These are phyloP conservation scores for Fallopia convolvulus DNA, from an alignment of 148 eudicot species.

Conservation along the genomic window DNA sequence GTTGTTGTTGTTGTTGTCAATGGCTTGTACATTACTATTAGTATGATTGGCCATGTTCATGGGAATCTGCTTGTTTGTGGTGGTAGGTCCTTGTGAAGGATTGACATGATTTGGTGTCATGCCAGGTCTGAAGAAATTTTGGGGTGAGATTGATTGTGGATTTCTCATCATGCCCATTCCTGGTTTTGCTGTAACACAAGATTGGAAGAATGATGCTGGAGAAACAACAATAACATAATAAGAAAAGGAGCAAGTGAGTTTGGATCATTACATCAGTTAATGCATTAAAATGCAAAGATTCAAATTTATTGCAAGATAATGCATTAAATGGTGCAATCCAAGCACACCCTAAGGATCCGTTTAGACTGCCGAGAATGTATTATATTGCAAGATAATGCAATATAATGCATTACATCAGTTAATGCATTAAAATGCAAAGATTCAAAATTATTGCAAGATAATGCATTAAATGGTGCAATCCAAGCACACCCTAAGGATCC, in stretches of 20 bases:
- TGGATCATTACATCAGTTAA: no score
- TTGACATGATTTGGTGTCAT: constrained; percentile 10
- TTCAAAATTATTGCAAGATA: no score
- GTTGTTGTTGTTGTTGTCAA: background rate
- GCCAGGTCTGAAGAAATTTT: constrained; percentile 27
- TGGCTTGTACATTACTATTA: background rate
- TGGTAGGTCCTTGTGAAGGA: background rate
- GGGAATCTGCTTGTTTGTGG: background rate
- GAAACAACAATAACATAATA: background rate
- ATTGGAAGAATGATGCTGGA: background rate
- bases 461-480: no score
- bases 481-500: no score
- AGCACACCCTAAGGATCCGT: no score
- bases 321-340: no score
- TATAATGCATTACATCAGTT: no score
- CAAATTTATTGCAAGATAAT: no score
- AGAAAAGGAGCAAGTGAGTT: background rate
- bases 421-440: no score
- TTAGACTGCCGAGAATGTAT: no score
- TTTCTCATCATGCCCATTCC: constrained; percentile 17
- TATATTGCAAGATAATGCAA: no score
- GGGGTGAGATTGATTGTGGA: constrained; percentile 36
- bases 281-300: no score
- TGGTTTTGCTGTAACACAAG: constrained; percentile 38
- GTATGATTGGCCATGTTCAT: constrained; percentile 8